Percentiles rank a stretch among this genome's conserved stretches.
These are phyloP conservation scores for Novymonas esmeraldas DNA, from an alignment of 208 protist genomes.

Conservation along the genomic window DNA sequence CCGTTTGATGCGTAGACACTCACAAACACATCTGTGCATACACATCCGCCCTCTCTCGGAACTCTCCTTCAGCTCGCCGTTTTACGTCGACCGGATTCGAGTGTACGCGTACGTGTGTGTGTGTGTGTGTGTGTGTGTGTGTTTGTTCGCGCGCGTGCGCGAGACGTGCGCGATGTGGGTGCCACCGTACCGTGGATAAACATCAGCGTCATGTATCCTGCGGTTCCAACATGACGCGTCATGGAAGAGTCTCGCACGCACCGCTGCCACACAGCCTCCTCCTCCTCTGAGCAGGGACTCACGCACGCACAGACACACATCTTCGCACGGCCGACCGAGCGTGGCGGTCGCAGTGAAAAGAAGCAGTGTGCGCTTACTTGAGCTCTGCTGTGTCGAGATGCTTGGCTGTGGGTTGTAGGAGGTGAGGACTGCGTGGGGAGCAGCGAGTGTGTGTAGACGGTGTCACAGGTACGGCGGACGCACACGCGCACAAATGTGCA, in stretches of 20 bases:
- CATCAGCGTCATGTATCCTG: constrained; percentile 30
- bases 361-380: neutral
- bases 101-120: neutral
- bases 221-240: constrained; percentile 36
- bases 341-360: constrained; percentile 8
- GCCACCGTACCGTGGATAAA: constrained; percentile 1
- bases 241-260: constrained; percentile 9
- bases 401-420: no score
- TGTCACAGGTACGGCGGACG: neutral
- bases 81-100: no score
- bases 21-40: no score
- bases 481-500: neutral
- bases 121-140: no score
- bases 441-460: neutral
- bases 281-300: neutral
- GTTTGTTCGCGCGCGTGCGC: neutral
- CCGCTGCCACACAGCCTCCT: neutral
- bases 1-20: no score
- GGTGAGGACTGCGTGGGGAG: neutral
- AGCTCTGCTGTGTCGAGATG: no score
- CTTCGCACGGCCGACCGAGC: no score
- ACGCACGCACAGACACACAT: neutral
- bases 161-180: neutral
- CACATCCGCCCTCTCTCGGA: no score
- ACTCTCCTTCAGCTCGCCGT: no score